Evolutionary conservation across 768 basidiomycete species (phyloP).

Genomic region (Tylopilus rubrobrunneus): DNA sequence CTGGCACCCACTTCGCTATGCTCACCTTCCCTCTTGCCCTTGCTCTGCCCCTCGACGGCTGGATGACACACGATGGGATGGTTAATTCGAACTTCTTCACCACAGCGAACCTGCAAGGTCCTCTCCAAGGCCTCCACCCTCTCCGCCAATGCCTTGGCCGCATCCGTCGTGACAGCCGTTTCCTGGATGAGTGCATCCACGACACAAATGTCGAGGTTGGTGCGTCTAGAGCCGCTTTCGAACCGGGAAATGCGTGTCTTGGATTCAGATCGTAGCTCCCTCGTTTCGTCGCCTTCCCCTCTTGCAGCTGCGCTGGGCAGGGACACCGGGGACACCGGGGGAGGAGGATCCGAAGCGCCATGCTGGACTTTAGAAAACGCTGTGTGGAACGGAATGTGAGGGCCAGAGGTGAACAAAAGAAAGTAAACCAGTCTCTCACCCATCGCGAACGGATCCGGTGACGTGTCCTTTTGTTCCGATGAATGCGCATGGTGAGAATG

Average conservation of each 20-base stretch:
- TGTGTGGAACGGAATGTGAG: not conserved
- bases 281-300: not conserved
- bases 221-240: not conserved
- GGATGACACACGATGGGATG: not conserved
- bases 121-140: slow-evolving; percentile 24
- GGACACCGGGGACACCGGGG: not conserved
- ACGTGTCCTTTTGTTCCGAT: not conserved
- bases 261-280: not conserved
- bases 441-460: slow-evolving; percentile 21
- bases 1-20: not conserved
- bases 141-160: slow-evolving; percentile 17
- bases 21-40: not conserved
- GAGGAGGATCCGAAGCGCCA: not conserved
- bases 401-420: not conserved
- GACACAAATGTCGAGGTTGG: slow-evolving; percentile 2
- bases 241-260: not conserved
- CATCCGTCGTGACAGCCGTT: slow-evolving; percentile 14
- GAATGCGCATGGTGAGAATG: slow-evolving; percentile 4
- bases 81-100: not conserved
- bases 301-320: not conserved
- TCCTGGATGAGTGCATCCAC: slow-evolving; percentile 18
- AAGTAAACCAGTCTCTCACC: slow-evolving; percentile 9
- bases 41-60: not conserved
- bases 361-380: slow-evolving; percentile 22
- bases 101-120: slow-evolving; percentile 7